Evolutionary conservation across 2,329 filamentous ascomycete genomes (phyloP), one percentile per base, ranked within the genome.

Genomic region (Aspergillus brunneoviolaceus): DNA sequence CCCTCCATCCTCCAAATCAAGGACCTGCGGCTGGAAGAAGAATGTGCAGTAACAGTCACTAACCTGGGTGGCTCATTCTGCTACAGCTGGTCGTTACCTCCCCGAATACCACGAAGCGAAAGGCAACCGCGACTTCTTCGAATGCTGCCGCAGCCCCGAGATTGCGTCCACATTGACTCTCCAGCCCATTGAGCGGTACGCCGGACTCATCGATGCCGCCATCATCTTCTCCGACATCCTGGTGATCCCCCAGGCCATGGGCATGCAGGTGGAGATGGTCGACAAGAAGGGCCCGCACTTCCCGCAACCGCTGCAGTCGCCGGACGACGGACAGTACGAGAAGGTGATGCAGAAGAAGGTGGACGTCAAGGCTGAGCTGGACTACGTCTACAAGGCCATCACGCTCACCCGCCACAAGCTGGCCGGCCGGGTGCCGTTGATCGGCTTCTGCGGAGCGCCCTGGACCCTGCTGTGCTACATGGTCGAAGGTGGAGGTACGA

Each of bases 151-250:
- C 58, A 87, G 88, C 71, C 92, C 95, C 59, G 92, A 98, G 76
- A 88, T 98, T 65, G 92, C 95, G 54, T 97, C 92, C 33, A 96
- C 90, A 45, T 81, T 99, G 69, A 99, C 95, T 5, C 85, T 99
- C 29, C 95, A 99, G 78, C 95, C 95, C 56, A 88, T 99, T 70
- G 92, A 97, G 69, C 92, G 95, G 56, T 99, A 88, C 74, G 88
- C 85, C 48, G 93, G 92, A 49, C 88, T 99, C 63, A 87, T 99
- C 69, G 95, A 99, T 77, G 94, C 92, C 29, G 93, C 95, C 61
- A 99, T 99, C 72, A 99, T 99, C 77, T 99, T 99, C 83, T 96
- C 92, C 59, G 95, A 99, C 75, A 99, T 99, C 66, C 86, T 99
- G 42, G 95, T 99, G 50, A 93, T 99, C 64, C 95, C 95, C 0